phyloP scores from a whole-genome alignment of 2,329 filamentous ascomycete genomes.

The Microsporum audouinii region DNA sequence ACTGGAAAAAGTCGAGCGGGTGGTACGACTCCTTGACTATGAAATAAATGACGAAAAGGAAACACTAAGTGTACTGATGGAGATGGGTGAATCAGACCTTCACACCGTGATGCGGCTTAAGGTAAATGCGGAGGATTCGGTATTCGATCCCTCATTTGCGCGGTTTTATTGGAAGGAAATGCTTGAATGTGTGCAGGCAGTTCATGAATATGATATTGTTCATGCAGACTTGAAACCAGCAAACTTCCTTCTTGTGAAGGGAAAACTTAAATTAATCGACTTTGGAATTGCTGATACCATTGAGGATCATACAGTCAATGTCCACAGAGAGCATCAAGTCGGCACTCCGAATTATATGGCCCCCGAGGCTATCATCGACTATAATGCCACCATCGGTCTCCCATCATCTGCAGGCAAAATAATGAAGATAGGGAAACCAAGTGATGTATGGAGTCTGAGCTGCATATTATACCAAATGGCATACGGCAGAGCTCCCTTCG shows the following conservation, averaged over 20 bases:
- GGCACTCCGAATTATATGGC: constrained; percentile 99
- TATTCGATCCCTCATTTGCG: constrained; percentile 79
- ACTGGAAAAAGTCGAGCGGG: constrained; percentile 72
- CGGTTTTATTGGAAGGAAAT: constrained; percentile 99
- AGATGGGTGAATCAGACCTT: constrained; percentile 89
- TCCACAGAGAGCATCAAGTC: constrained; percentile 88
- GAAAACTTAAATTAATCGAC: constrained; percentile 88
- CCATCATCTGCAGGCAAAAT: constrained; percentile 50
- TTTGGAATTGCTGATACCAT: constrained; percentile 98
- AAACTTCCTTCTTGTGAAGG: constrained; percentile 89
- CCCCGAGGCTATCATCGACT: constrained; percentile 83
- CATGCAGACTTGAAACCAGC: constrained; percentile 95
- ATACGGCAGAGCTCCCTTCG: constrained; percentile 92
- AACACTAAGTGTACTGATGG: constrained; percentile 84
- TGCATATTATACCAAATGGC: constrained; percentile 98
- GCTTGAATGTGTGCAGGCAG: constrained; percentile 84
- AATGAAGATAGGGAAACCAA: constrained; percentile 92
- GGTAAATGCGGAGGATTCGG: constrained; percentile 58
- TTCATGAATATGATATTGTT: constrained; percentile 83
- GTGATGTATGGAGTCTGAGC: constrained; percentile 89
- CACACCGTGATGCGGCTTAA: constrained; percentile 69
- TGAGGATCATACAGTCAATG: constrained; percentile 92
- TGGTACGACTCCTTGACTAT: constrained; percentile 82
- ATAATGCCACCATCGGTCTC: constrained; percentile 52
- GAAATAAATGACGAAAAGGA: constrained; percentile 90